Evolutionary conservation across 2,329 filamentous ascomycete species (phyloP).

Genomic region (Colletotrichum abscissum): DNA sequence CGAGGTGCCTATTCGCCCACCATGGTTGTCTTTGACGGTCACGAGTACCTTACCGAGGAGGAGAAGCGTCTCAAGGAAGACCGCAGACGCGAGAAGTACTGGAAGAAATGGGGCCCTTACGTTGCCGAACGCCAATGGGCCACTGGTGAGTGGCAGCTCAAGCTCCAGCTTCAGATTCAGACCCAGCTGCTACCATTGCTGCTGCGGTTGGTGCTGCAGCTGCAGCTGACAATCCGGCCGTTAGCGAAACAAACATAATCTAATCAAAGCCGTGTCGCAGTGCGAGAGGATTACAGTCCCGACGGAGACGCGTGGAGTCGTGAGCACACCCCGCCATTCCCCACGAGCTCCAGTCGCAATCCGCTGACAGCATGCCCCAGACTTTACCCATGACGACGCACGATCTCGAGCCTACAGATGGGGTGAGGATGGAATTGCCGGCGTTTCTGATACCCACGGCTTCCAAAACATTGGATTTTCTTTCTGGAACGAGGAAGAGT

Average conservation of each 20-base stretch:
- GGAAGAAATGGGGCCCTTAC: conserved; percentile 98
- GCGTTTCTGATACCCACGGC: conserved; percentile 91
- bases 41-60: conserved; percentile 89
- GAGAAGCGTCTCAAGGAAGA: conserved; percentile 92
- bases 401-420: conserved; percentile 90
- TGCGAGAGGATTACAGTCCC: conserved; percentile 90
- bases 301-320: conserved; percentile 96
- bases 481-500: conserved; percentile 99
- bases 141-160: conserved; percentile 70
- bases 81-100: conserved; percentile 85
- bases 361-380: conserved; percentile 55
- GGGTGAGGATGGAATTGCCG: conserved; percentile 97
- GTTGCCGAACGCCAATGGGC: conserved; percentile 96
- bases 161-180: not conserved
- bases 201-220: conserved; percentile 15
- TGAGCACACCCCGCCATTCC: conserved; percentile 57
- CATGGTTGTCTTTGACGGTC: conserved; percentile 92
- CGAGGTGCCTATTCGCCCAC: conserved; percentile 14
- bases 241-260: not conserved
- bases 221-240: not conserved
- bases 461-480: conserved; percentile 93
- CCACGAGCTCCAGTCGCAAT: conserved; percentile 32
- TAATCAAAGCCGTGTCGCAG: conserved; percentile 52
- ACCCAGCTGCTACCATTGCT: conserved; percentile 15
- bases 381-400: conserved; percentile 94